Conservation (phyloP, 1,284 basidiomycete genomes). For the Trichosporon ovoides region DNA sequence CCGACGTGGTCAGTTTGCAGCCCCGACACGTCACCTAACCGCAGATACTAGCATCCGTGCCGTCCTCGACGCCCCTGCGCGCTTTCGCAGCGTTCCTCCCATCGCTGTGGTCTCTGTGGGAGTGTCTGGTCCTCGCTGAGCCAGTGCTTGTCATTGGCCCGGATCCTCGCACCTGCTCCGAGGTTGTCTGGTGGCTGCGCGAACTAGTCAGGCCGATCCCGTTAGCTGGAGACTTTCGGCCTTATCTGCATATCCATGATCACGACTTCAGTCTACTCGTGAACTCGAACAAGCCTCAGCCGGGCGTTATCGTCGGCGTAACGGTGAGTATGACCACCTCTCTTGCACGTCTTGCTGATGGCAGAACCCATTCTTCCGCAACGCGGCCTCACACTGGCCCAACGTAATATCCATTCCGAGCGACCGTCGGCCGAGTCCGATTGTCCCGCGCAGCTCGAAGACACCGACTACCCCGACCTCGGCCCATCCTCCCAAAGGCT, state of each 20-base stretch:
- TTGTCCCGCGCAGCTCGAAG: not conserved
- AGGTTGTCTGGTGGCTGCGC: conserved; percentile 83
- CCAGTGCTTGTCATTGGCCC: conserved; percentile 79
- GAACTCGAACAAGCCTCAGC: conserved; percentile 74
- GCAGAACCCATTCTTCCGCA: conserved; percentile 81
- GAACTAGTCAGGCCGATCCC: conserved; percentile 88
- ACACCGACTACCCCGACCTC: not conserved
- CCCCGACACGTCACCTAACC: not conserved
- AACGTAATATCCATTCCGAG: conserved; percentile 57
- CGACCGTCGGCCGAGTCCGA: conserved; percentile 23
- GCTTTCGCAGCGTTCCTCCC: conserved; percentile 70
- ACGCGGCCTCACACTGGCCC: conserved; percentile 85
- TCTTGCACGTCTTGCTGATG: too few species aligned
- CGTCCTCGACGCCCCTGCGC: conserved; percentile 63
- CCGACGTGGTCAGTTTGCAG: not conserved
- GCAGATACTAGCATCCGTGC: conserved; percentile 72
- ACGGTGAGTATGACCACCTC: conserved; percentile 52
- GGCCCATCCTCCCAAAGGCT: conserved; percentile 62
- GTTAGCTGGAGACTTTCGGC: conserved; percentile 76
- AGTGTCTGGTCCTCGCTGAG: conserved; percentile 79
- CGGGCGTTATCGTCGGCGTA: conserved; percentile 79
- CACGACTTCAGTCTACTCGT: conserved; percentile 70
- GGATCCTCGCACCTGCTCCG: conserved; percentile 68
- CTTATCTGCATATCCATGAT: conserved; percentile 95
- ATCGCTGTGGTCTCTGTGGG: conserved; percentile 90